Percentiles rank a stretch among this genome's conserved stretches.
phyloP scores from a whole-genome alignment of 2,329 filamentous ascomycete genomes.

The Cordyceps tenuipes region DNA sequence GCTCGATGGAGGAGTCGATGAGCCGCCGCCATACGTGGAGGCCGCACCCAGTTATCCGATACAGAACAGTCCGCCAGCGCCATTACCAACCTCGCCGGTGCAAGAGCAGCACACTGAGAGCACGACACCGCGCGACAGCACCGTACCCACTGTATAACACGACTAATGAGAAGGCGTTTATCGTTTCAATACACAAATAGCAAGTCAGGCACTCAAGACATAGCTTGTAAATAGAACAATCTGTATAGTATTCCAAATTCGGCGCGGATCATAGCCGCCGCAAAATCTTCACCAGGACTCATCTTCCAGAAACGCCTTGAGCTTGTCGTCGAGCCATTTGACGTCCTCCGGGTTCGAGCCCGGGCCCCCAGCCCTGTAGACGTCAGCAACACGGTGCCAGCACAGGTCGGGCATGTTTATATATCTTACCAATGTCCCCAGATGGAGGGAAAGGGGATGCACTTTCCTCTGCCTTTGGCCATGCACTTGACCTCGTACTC shows the following conservation, averaged over 20 bases:
- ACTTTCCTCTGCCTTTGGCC: conserved; percentile 24
- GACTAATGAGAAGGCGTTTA: background rate
- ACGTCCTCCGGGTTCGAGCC: conserved; percentile 63
- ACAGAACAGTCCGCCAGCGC: background rate
- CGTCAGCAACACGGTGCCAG: background rate
- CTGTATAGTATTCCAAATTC: background rate
- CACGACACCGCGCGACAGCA: background rate
- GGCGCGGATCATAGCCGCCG: background rate
- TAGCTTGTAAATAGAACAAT: conserved; percentile 6
- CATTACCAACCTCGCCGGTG: background rate
- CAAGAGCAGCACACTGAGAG: background rate
- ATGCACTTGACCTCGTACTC: conserved; percentile 58
- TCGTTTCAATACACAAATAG: background rate
- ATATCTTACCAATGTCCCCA: conserved; percentile 32
- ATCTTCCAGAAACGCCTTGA: conserved; percentile 37
- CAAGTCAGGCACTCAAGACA: background rate
- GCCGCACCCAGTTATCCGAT: background rate
- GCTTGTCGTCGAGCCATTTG: conserved; percentile 59
- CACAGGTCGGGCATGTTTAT: background rate
- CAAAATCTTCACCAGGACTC: conserved; percentile 10
- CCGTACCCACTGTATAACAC: background rate
- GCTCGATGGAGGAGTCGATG: conserved; percentile 2
- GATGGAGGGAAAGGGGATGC: conserved; percentile 31
- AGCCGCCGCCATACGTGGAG: conserved; percentile 6
- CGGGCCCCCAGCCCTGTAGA: conserved; percentile 54